Percentiles rank a stretch among this genome's conserved stretches.
These are phyloP conservation scores for Spinellus fusiger DNA, from an alignment of 192 early-diverging fungal genomes.

Conservation along the genomic window DNA sequence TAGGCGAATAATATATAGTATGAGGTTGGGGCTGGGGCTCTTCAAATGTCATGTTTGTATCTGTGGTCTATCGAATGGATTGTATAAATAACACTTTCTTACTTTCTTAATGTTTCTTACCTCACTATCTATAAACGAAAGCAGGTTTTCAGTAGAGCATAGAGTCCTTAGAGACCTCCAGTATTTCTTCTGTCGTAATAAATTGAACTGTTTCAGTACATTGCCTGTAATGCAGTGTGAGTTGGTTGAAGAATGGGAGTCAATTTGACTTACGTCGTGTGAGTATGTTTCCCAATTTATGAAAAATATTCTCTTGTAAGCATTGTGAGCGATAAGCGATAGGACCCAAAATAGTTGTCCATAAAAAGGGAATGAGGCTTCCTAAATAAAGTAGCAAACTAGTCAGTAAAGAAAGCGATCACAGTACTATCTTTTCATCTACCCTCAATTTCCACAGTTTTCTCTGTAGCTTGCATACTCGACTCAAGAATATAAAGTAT, in stretches of 20 bases:
- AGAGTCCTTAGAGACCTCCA: conserved; percentile 28
- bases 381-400: too few species aligned
- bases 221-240: neutral
- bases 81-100: too few species aligned
- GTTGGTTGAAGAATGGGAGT: neutral
- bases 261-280: conserved; percentile 20
- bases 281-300: conserved; percentile 12
- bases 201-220: conserved; percentile 25
- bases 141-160: conserved; percentile 9
- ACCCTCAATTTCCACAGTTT: conserved; percentile 2
- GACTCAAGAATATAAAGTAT: conserved; percentile 20
- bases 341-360: conserved; percentile 30
- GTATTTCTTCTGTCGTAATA: conserved; percentile 25
- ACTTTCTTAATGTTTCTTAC: conserved; percentile 5
- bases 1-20: conserved; percentile 36
- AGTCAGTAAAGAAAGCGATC: conserved; percentile 1
- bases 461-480: conserved; percentile 19
- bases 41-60: conserved; percentile 11
- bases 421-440: neutral
- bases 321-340: conserved; percentile 17
- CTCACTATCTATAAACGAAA: conserved; percentile 19
- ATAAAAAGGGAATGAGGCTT: conserved; percentile 19
- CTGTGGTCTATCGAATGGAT: neutral
- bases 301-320: conserved; percentile 7
- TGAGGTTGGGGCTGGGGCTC: conserved; percentile 1